These are phyloP conservation scores for Oxytropis ochrocephala DNA, from an alignment of 306 rosid genomes.

Conservation along the genomic window DNA sequence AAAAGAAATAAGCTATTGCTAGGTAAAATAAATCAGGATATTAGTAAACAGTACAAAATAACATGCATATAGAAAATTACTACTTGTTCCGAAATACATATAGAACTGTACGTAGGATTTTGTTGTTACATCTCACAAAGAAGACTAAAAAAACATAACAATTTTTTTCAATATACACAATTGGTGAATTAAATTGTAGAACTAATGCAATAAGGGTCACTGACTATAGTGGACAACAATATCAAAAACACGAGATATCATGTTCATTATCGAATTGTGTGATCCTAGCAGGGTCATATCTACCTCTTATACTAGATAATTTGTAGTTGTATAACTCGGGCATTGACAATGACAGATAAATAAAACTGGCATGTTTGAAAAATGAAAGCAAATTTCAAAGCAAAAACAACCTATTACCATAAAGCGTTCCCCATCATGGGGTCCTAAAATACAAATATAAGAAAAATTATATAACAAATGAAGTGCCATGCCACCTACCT, in stretches of 20 bases:
- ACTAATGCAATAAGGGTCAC: too few relatives aligned
- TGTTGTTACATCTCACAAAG: too few relatives aligned
- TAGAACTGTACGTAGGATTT: too few relatives aligned
- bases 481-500: slow-evolving; percentile 37
- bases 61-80: not conserved
- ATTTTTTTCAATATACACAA: too few relatives aligned
- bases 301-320: not conserved
- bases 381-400: not conserved
- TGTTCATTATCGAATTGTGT: not conserved
- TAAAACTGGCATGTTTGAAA: not conserved
- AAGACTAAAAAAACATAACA: too few relatives aligned
- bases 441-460: not conserved
- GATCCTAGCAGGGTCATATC: not conserved
- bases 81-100: not conserved
- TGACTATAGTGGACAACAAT: too few relatives aligned
- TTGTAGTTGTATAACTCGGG: not conserved
- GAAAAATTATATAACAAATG: not conserved
- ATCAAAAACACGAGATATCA: too few relatives aligned
- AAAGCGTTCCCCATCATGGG: not conserved
- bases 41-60: not conserved
- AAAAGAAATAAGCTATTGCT: slow-evolving; percentile 13
- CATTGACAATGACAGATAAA: not conserved
- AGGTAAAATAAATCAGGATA: not conserved
- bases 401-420: not conserved
- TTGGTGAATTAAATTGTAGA: too few relatives aligned